These are phyloP conservation scores for Colletotrichum kahawae DNA, from an alignment of 2,329 filamentous ascomycete genomes.

Conservation along the genomic window DNA sequence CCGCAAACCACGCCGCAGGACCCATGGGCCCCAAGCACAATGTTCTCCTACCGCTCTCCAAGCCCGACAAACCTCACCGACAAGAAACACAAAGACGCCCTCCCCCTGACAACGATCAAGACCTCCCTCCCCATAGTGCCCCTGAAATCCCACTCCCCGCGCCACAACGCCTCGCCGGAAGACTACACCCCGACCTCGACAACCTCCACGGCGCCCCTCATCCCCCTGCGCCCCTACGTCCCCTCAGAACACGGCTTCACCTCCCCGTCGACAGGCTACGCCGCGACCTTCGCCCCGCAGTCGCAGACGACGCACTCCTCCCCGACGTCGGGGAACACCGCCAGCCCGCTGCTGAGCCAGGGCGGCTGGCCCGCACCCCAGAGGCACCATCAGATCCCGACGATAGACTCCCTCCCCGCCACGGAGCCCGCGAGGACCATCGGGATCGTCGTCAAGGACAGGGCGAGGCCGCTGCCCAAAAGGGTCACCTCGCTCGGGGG, in stretches of 20 bases:
- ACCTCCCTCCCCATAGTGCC: constrained; percentile 8
- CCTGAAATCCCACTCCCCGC: constrained; percentile 11
- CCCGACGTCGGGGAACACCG: constrained; percentile 13
- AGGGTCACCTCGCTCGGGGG: constrained; percentile 16
- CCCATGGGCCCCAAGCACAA: constrained; percentile 1
- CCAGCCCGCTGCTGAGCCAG: constrained; percentile 23
- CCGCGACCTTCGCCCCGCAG: constrained; percentile 2
- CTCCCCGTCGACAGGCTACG: constrained; percentile 20
- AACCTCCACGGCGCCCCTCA: constrained; percentile 39
- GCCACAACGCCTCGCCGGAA: constrained; percentile 18
- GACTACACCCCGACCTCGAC: constrained; percentile 35
- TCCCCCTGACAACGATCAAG: constrained; percentile 13
- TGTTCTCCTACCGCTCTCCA: background rate
- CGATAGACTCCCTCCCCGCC: background rate
- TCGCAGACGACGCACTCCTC: constrained; percentile 1
- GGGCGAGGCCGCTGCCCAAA: constrained; percentile 1
- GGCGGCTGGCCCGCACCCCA: constrained; percentile 13
- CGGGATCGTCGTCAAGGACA: background rate
- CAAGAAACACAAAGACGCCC: background rate
- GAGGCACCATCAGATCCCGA: background rate
- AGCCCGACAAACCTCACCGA: background rate
- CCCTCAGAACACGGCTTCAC: constrained; percentile 32
- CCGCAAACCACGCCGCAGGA: background rate
- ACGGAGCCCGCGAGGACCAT: background rate
- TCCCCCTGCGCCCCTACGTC: constrained; percentile 32